Evolutionary conservation across 495 filamentous ascomycete species (phyloP), one percentile per base, ranked within the genome.

Genomic region (Chaetomium fimeti): DNA sequence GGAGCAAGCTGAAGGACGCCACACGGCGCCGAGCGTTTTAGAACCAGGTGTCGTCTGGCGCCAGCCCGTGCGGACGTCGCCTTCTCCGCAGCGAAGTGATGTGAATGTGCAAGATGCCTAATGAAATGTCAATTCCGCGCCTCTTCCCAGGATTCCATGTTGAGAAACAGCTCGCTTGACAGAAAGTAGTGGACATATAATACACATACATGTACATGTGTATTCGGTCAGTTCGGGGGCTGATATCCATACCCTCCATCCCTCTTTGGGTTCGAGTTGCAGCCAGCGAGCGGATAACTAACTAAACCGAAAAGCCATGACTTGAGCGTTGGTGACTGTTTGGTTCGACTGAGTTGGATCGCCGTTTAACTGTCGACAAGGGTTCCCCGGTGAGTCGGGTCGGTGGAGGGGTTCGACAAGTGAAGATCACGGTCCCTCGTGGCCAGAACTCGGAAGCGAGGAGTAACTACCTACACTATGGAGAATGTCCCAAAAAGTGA

Each of bases 1-100:
- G 22, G 32, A 1, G 59, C 64, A 27, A 53, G 59, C 64, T 62
- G 62, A 53, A 9, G 32, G 11, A 62, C 64, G 64, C 64, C 64
- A 66, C 59, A 57, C 40, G 53, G 54, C 64, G 52, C 58, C 58
- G 52, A 61, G 59, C 45, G 27, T 56, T 36, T 40, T 22, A 59
- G 53, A 51, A 40, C 59, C 59, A 36, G 53, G 59, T 47, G n/a
- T 43, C 40, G 43, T 47, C 18, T 52, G 58, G 55, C 42, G 45
- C 48, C 27, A 40, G 56, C 49, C 56, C 51, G 63, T 60, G 56
- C 62, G 49, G 42, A 24, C 36, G 18, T 43, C 25, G n/a, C 42
- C 51, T 54, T 45, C 15, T 20, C 28, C 42, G 12, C 16, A 16
- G 24, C 32, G 32, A 36, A 43, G 13, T 43, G 32, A 36, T 16